phyloP scores from a whole-genome alignment of 2,329 filamentous ascomycete genomes.

The Madurella fahalii region DNA sequence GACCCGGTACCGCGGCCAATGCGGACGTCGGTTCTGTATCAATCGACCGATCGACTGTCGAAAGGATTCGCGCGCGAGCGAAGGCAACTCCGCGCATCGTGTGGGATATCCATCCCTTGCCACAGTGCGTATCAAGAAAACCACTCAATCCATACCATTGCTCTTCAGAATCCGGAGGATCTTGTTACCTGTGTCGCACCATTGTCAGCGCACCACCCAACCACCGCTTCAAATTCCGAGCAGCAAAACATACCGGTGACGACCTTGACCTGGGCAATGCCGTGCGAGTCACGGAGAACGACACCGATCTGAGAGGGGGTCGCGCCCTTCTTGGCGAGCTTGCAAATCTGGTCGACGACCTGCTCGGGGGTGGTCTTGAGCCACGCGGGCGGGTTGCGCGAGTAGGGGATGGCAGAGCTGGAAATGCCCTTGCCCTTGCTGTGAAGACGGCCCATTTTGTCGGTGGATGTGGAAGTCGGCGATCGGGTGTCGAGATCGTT shows the following conservation, averaged over 20 bases:
- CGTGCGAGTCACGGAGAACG: slow-evolving; percentile 95
- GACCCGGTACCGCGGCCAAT: slow-evolving; percentile 1
- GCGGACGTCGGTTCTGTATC: background rate
- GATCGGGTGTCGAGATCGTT: slow-evolving; percentile 23
- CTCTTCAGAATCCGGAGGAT: slow-evolving; percentile 99
- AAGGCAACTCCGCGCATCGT: slow-evolving; percentile 7
- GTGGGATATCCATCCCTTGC: slow-evolving; percentile 21
- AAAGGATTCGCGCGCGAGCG: background rate
- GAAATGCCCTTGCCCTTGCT: slow-evolving; percentile 99
- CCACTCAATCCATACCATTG: slow-evolving; percentile 70
- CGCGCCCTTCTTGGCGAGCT: slow-evolving; percentile 97
- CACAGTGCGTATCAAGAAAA: slow-evolving; percentile 21
- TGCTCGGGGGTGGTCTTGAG: slow-evolving; percentile 98
- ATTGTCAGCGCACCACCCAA: slow-evolving; percentile 34
- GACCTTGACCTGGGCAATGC: slow-evolving; percentile 95
- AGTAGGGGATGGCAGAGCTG: slow-evolving; percentile 93
- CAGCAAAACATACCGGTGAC: slow-evolving; percentile 72
- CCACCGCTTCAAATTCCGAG: background rate
- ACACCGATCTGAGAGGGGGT: slow-evolving; percentile 99
- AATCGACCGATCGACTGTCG: background rate
- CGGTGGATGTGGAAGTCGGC: slow-evolving; percentile 34
- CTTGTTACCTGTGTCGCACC: slow-evolving; percentile 75
- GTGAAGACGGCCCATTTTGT: slow-evolving; percentile 95
- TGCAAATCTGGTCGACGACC: slow-evolving; percentile 98
- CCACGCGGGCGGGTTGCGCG: slow-evolving; percentile 87